Conservation (phyloP, 192 early-diverging fungal species). For the Glomus cerebriforme region DNA sequence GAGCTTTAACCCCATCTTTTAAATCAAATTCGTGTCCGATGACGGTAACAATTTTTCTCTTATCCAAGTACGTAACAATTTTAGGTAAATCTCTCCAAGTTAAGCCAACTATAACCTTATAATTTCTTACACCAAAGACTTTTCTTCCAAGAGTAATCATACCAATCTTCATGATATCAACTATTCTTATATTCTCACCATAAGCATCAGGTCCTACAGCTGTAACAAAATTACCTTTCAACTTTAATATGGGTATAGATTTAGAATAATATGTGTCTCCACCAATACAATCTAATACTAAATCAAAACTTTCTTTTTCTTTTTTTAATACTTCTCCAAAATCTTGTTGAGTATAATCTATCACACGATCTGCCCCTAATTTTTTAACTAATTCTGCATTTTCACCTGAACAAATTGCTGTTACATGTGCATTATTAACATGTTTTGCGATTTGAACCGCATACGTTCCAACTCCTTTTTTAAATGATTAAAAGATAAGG, state of each 20-base stretch:
- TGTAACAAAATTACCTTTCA: not conserved
- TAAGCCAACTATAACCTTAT: not conserved
- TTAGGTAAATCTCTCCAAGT: not conserved
- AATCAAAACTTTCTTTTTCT: conserved; percentile 41
- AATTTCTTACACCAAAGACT: not conserved
- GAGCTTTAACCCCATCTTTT: conserved; percentile 34
- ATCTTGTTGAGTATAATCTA: conserved; percentile 57
- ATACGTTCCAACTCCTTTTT: conserved; percentile 39
- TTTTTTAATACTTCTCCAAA: conserved; percentile 32
- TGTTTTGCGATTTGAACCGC: conserved; percentile 57
- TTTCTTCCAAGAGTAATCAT: not conserved
- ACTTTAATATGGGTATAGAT: conserved; percentile 8
- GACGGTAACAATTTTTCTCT: not conserved
- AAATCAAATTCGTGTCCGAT: conserved; percentile 18
- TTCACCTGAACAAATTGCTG: conserved; percentile 52
- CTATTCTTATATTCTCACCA: not conserved
- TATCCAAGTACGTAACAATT: conserved; percentile 14
- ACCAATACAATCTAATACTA: conserved; percentile 52
- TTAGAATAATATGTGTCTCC: conserved; percentile 5
- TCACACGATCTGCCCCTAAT: conserved; percentile 56
- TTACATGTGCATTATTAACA: conserved; percentile 50
- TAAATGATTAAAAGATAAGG: not conserved
- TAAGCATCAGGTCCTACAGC: not conserved
- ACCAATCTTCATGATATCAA: not conserved
- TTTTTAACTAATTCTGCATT: conserved; percentile 51